These are phyloP conservation scores for Thalia dealbata DNA, from an alignment of 176 grass and related monocot genomes.

Conservation along the genomic window DNA sequence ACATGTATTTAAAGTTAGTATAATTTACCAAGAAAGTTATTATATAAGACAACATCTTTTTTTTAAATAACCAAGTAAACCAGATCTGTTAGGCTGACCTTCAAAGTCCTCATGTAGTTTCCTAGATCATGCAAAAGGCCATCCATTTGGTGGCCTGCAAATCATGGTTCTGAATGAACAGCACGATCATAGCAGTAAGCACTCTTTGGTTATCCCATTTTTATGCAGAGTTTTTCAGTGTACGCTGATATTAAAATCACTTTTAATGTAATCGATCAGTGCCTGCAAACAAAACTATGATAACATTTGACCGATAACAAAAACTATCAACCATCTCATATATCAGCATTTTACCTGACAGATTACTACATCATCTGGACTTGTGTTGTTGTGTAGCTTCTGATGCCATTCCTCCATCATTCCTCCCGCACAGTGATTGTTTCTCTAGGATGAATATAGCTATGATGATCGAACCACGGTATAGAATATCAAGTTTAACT, in stretches of 20 bases:
- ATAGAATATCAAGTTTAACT: not conserved
- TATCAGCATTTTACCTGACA: constrained; percentile 61
- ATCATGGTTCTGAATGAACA: constrained; percentile 94
- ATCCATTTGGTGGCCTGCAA: constrained; percentile 74
- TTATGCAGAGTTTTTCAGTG: constrained; percentile 93
- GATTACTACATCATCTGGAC: constrained; percentile 98
- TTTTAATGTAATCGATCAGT: constrained; percentile 82
- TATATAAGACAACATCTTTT: not conserved
- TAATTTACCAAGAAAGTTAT: too few species aligned
- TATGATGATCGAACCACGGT: not conserved
- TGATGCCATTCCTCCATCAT: constrained; percentile 99
- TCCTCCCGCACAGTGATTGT: constrained; percentile 89
- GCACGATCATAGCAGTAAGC: constrained; percentile 83
- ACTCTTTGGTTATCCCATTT: constrained; percentile 83
- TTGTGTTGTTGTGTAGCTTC: constrained; percentile 96
- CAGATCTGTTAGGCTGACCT: constrained; percentile 37
- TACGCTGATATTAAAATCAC: constrained; percentile 63
- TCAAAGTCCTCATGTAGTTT: constrained; percentile 84
- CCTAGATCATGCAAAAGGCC: constrained; percentile 71
- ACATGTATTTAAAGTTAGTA: too few species aligned
- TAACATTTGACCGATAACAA: constrained; percentile 19
- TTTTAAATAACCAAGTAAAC: too few species aligned
- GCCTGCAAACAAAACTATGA: constrained; percentile 47
- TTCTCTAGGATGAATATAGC: constrained; percentile 53
- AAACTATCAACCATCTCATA: not conserved